Conservation (phyloP, 495 filamentous ascomycete species). For the Podospora anserina region DNA sequence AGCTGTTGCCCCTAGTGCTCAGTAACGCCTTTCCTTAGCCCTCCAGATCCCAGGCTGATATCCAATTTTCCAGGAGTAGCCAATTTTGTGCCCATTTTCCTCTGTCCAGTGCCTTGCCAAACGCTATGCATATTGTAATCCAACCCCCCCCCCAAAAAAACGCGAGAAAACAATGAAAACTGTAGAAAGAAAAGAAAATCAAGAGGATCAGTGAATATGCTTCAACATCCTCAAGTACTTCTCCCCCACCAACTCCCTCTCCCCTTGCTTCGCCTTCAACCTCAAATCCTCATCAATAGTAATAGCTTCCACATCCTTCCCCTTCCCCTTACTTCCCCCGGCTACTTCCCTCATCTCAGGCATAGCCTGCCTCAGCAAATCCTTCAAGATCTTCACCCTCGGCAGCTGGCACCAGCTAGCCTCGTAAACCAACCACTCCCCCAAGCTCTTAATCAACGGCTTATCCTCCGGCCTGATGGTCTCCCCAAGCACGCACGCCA, state of each 20-base stretch:
- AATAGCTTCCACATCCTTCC: constrained; percentile 20
- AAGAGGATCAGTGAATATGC: constrained; percentile 4
- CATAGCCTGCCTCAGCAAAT: constrained; percentile 23
- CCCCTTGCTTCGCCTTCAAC: constrained; percentile 21
- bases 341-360: not conserved
- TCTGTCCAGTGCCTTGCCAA: not conserved
- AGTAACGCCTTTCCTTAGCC: not conserved
- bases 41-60: not conserved
- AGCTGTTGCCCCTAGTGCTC: not conserved
- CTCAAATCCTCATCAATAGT: constrained; percentile 24
- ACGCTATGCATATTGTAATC: not conserved
- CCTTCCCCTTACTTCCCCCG: constrained; percentile 4
- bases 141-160: not conserved
- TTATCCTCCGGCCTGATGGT: constrained; percentile 14
- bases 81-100: not conserved
- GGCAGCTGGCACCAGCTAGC: constrained; percentile 21
- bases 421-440: constrained; percentile 38
- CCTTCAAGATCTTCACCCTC: constrained; percentile 15
- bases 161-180: not conserved
- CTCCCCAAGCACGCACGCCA: constrained; percentile 22
- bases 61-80: not conserved
- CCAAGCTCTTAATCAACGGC: constrained; percentile 27
- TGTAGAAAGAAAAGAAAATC: not conserved
- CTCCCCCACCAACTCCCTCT: constrained; percentile 19
- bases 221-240: constrained; percentile 24